Evolutionary conservation across 768 basidiomycete species (phyloP).

Genomic region (Favolaschia claudopus): DNA sequence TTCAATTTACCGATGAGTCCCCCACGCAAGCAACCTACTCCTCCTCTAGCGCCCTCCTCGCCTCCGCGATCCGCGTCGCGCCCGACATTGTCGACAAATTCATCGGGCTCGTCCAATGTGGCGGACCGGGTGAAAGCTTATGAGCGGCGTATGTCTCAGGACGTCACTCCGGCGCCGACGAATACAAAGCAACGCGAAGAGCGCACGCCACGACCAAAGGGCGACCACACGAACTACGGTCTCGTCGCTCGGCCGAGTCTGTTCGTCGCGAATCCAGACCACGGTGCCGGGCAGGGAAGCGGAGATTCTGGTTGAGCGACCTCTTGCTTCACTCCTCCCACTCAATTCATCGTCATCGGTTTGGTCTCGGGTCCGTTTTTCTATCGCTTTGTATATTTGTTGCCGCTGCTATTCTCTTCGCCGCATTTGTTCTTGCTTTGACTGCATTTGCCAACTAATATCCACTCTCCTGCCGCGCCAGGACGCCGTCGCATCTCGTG

Average conservation of each 20-base stretch:
- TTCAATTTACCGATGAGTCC: conserved; percentile 11
- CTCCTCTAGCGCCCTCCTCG: conserved; percentile 5
- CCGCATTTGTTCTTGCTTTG: too few relatives aligned
- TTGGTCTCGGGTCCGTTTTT: not conserved
- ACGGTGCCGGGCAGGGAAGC: conserved; percentile 27
- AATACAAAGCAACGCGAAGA: conserved; percentile 55
- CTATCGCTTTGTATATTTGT: too few relatives aligned
- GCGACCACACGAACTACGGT: conserved; percentile 63
- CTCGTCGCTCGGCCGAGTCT: conserved; percentile 68
- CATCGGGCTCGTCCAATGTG: conserved; percentile 41
- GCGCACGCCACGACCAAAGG: conserved; percentile 43
- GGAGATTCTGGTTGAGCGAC: conserved; percentile 9
- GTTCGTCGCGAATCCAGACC: conserved; percentile 79
- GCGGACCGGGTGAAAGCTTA: conserved; percentile 62
- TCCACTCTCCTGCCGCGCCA: too few relatives aligned
- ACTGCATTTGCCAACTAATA: too few relatives aligned
- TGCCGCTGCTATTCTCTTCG: too few relatives aligned
- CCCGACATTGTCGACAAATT: conserved; percentile 25
- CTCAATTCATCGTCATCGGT: not conserved
- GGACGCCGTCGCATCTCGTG: too few relatives aligned
- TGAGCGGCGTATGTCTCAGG: conserved; percentile 66
- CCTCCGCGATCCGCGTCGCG: conserved; percentile 15
- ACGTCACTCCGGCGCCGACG: conserved; percentile 35
- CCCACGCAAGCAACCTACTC: conserved; percentile 12
- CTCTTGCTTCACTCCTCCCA: not conserved